Conservation (phyloP, 371 early-diverging fungal species). For the Antonospora locustae region DNA sequence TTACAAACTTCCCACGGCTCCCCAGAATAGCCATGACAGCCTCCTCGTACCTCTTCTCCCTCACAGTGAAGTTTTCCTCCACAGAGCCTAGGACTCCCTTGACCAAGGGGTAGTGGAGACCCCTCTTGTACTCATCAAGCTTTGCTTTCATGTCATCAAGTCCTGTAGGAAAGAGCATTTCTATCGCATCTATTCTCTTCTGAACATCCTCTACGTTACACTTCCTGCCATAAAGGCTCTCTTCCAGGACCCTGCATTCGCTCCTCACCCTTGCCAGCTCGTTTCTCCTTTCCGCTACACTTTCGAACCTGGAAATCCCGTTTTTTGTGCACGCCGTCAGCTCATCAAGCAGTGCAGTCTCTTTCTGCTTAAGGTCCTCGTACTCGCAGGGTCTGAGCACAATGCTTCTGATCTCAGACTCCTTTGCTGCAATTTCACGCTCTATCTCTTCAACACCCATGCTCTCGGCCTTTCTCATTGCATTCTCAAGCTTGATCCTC, state of each 20-base stretch:
- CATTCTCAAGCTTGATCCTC: too few relatives aligned
- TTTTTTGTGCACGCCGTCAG: slow-evolving; percentile 2
- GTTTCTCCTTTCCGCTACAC: slow-evolving; percentile 9
- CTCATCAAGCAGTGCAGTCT: slow-evolving; percentile 27
- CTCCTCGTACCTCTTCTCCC: slow-evolving; percentile 55
- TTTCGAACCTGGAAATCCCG: slow-evolving; percentile 2
- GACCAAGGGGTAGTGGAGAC: slow-evolving; percentile 51
- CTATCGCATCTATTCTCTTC: slow-evolving; percentile 18
- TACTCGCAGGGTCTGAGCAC: too few relatives aligned
- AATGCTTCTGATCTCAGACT: too few relatives aligned
- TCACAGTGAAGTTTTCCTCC: slow-evolving; percentile 46
- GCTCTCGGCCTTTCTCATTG: too few relatives aligned
- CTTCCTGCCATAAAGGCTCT: slow-evolving; percentile 5
- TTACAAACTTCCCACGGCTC: slow-evolving; percentile 52
- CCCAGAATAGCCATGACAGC: slow-evolving; percentile 51
- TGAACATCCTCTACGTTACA: not conserved
- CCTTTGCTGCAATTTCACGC: too few relatives aligned
- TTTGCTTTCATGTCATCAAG: slow-evolving; percentile 8
- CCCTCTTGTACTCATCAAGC: slow-evolving; percentile 21
- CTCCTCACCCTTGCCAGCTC: slow-evolving; percentile 22
- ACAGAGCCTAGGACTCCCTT: slow-evolving; percentile 55
- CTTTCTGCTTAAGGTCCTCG: slow-evolving; percentile 55
- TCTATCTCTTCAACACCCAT: too few relatives aligned
- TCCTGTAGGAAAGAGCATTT: not conserved
- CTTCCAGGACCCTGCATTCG: slow-evolving; percentile 16